Evolutionary conservation across 2,329 filamentous ascomycete species (phyloP).

Genomic region (Calonectria hongkongensis): DNA sequence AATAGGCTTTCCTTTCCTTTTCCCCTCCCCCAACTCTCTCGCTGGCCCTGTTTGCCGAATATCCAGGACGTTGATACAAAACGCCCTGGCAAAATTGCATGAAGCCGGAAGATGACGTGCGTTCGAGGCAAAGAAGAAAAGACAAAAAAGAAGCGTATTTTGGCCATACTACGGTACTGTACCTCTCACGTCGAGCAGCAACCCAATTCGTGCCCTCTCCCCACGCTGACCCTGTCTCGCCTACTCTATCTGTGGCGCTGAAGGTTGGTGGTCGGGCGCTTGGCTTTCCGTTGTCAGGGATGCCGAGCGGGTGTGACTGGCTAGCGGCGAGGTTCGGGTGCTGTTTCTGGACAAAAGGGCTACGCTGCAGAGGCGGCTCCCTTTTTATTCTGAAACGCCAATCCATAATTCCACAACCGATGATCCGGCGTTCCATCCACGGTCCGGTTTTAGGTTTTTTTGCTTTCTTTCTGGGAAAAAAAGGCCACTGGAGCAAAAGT

Average conservation of each 20-base stretch:
- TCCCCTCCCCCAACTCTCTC: neutral
- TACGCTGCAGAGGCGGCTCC: neutral
- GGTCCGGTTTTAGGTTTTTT: neutral
- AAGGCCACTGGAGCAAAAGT: neutral
- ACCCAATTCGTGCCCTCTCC: neutral
- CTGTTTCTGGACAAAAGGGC: conserved; percentile 5
- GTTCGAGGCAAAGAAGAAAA: neutral
- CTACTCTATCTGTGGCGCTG: neutral
- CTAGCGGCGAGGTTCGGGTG: neutral
- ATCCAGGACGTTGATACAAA: neutral
- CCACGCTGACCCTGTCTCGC: conserved; percentile 1
- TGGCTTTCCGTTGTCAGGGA: conserved; percentile 1
- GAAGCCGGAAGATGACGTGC: neutral
- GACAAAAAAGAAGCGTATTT: conserved; percentile 26
- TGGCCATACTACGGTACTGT: neutral
- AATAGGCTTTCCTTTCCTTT: neutral
- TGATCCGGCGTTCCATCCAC: conserved; percentile 22
- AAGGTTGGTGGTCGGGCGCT: conserved; percentile 15
- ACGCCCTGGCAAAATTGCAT: neutral
- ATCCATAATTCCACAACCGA: conserved; percentile 7
- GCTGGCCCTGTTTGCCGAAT: neutral
- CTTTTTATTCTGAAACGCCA: conserved; percentile 25
- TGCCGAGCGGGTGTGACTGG: neutral
- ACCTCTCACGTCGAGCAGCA: conserved; percentile 2
- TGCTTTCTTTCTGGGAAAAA: neutral